Conservation (phyloP, 2,329 filamentous ascomycete genomes). For the Fusarium praegraminearum region DNA sequence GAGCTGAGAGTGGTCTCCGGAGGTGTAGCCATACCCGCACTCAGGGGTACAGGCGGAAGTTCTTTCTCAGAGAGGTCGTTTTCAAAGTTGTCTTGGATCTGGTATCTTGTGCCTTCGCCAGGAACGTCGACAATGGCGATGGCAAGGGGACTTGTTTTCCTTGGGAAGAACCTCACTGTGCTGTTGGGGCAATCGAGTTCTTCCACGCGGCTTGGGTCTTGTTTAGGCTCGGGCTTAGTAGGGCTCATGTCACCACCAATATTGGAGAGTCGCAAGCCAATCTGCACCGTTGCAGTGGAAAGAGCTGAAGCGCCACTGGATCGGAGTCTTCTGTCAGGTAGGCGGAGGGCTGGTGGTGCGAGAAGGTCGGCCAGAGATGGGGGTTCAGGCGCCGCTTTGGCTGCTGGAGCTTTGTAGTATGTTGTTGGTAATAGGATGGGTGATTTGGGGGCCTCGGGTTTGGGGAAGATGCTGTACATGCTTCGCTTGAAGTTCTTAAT, state of each 20-base stretch:
- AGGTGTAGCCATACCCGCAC: slow-evolving; percentile 35
- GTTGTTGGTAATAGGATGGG: slow-evolving; percentile 60
- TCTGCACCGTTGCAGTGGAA: slow-evolving; percentile 77
- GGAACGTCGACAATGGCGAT: slow-evolving; percentile 46
- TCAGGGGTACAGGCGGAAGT: slow-evolving; percentile 54
- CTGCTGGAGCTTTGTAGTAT: slow-evolving; percentile 55
- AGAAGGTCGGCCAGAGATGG: slow-evolving; percentile 37
- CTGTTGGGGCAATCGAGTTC: slow-evolving; percentile 53
- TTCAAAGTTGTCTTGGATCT: slow-evolving; percentile 41
- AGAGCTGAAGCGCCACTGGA: slow-evolving; percentile 70
- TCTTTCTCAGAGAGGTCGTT: slow-evolving; percentile 48
- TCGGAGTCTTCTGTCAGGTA: slow-evolving; percentile 57
- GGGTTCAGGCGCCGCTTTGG: slow-evolving; percentile 16
- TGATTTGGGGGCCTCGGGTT: slow-evolving; percentile 36
- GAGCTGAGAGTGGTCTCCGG: slow-evolving; percentile 61
- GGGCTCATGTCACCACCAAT: slow-evolving; percentile 63
- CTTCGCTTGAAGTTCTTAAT: slow-evolving; percentile 44
- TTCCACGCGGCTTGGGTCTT: slow-evolving; percentile 51
- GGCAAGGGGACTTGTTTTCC: slow-evolving; percentile 43
- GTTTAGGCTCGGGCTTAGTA: slow-evolving; percentile 36
- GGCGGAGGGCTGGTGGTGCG: slow-evolving; percentile 60
- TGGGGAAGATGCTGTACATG: slow-evolving; percentile 47
- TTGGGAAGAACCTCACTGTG: slow-evolving; percentile 31
- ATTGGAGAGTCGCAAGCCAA: slow-evolving; percentile 75
- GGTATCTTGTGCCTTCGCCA: slow-evolving; percentile 39